phyloP scores from a whole-genome alignment of 371 early-diverging fungal genomes.

The Smittium culicis region DNA sequence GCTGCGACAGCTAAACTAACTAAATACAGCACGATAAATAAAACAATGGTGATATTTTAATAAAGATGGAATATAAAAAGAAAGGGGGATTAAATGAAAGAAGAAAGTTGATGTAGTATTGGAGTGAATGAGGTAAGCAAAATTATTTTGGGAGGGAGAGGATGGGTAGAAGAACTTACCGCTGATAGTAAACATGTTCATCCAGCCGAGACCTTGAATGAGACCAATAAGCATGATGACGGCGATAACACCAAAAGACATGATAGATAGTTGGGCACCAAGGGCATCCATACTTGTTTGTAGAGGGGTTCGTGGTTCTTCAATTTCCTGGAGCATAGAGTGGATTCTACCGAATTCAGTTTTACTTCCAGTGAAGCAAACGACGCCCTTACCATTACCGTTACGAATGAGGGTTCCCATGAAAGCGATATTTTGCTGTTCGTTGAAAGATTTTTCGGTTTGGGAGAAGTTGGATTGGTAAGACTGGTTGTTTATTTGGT shows the following conservation, averaged over 20 bases:
- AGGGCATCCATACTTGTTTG: slow-evolving; percentile 91
- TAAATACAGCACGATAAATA: slow-evolving; percentile 93
- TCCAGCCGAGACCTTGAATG: slow-evolving; percentile 68
- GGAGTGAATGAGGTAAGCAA: slow-evolving; percentile 47
- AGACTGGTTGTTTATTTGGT: slow-evolving; percentile 56
- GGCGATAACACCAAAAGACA: slow-evolving; percentile 77
- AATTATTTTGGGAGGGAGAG: too few species aligned
- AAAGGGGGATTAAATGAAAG: too few species aligned
- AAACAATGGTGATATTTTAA: slow-evolving; percentile 80
- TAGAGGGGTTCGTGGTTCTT: slow-evolving; percentile 83
- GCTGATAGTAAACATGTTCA: slow-evolving; percentile 89
- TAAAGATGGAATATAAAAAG: too few species aligned
- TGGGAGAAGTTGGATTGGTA: slow-evolving; percentile 55
- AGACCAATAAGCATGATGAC: slow-evolving; percentile 79
- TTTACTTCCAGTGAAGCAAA: slow-evolving; percentile 65
- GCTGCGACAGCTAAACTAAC: slow-evolving; percentile 98
- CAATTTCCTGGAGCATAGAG: slow-evolving; percentile 63
- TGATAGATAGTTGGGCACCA: slow-evolving; percentile 80
- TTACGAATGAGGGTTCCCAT: slow-evolving; percentile 90
- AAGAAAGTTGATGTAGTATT: too few species aligned
- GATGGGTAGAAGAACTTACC: slow-evolving; percentile 64
- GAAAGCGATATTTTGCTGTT: slow-evolving; percentile 87
- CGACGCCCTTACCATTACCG: slow-evolving; percentile 79
- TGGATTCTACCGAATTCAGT: slow-evolving; percentile 95
- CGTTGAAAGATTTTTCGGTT: slow-evolving; percentile 53